Percentiles rank a stretch among this genome's conserved stretches.
Evolutionary conservation across 495 filamentous ascomycete genomes (phyloP).

Genomic region (Chaetomidium leptoderma): DNA sequence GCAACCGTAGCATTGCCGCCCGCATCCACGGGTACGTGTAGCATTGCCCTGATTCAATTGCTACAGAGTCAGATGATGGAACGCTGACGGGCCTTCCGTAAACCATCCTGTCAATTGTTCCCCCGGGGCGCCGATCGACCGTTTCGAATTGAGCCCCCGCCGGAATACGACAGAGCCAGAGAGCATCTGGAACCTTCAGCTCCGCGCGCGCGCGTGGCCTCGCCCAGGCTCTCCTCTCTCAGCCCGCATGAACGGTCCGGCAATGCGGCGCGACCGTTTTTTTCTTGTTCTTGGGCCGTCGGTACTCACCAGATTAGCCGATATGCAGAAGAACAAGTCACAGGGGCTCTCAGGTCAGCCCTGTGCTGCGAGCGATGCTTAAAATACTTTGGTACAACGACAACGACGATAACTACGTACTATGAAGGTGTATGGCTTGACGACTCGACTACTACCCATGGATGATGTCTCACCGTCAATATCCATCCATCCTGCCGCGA

Average conservation of each 20-base stretch:
- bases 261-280: slow-evolving; percentile 9
- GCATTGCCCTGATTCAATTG: not conserved
- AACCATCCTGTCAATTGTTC: not conserved
- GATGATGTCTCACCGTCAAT: not conserved
- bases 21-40: not conserved
- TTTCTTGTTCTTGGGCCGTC: not conserved
- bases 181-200: not conserved
- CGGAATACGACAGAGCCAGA: not conserved
- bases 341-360: not conserved
- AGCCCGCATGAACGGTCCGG: slow-evolving; percentile 13
- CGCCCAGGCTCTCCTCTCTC: not conserved
- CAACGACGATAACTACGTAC: not conserved
- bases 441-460: not conserved
- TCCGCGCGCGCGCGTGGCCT: too few species aligned
- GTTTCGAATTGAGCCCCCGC: slow-evolving; percentile 5
- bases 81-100: not conserved
- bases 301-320: slow-evolving; percentile 3
- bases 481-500: not conserved
- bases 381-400: not conserved
- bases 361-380: not conserved
- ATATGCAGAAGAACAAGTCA: not conserved
- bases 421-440: not conserved
- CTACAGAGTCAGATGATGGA: not conserved
- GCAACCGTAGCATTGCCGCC: slow-evolving; percentile 6
- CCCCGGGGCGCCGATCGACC: slow-evolving; percentile 1